Evolutionary conservation across 2,329 filamentous ascomycete genomes (phyloP), one percentile per base, ranked within the genome.

Genomic region (Fusarium miscanthi): DNA sequence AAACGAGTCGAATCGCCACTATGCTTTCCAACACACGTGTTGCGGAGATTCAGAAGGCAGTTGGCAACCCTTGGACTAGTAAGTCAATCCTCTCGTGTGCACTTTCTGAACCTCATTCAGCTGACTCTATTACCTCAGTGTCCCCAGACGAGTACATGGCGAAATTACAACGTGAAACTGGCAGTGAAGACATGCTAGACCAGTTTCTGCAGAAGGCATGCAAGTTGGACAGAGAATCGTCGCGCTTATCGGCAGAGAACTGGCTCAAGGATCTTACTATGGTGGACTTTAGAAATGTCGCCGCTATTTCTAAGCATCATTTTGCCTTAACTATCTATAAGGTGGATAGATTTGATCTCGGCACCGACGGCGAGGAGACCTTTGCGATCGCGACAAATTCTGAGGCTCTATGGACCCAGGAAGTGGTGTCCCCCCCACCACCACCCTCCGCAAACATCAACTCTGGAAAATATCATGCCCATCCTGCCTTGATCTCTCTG

Each of bases 101-200:
- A n/a, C 3, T 31, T 8, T 2, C 19, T 0, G 13, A 31, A 17
- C 2, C 12, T 6, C 27, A n/a, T 3, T n/a, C 1, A 30, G 27
- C 45, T 48, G 14, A 48, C 14, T 9, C 3, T 2, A 12, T 17
- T 30, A n/a, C 9, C 5, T 2, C 14, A 48, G 45, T 48, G 19
- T 48, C 45, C 17, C 43, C 43, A 3, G 17, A 3, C 43, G 43
- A 30, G 4, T 46, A 46, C 43, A 3, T 14, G 1, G 12, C 25
- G 13, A 46, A 21, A 12, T 7, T 30, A 19, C 16, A 30, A 11
- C 4, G 7, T 3, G 43, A 30, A 30, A 27, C 25, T 14, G 43
- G 25, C 25, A 30, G 27, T 10, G 43, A 30, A 0, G 27, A 46
- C 3, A 9, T 21, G 12, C 2, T 48, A 13, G 12, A 14, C 16